Percentiles rank a stretch among this genome's conserved stretches.
phyloP scores from a whole-genome alignment of 2,329 filamentous ascomycete genomes.

The Pseudogymnoascus sp. region DNA sequence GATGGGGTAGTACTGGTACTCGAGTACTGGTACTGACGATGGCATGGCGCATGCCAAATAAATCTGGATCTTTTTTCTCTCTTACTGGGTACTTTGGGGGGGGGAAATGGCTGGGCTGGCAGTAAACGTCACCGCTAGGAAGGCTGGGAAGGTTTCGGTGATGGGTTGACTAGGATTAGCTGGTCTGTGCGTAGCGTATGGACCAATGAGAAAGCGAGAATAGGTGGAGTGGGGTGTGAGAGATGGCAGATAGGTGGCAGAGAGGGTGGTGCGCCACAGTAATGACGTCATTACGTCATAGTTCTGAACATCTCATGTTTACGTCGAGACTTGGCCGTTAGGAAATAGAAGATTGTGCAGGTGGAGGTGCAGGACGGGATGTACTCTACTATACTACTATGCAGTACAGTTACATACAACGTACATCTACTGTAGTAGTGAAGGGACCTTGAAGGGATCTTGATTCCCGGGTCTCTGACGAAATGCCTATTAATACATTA shows the following conservation, averaged over 20 bases:
- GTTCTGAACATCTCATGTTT: not conserved
- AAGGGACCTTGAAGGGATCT: not conserved
- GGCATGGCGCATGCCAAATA: not conserved
- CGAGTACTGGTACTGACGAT: not conserved
- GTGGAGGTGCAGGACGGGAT: not conserved
- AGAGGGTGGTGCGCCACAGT: not conserved
- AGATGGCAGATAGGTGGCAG: not conserved
- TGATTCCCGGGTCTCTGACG: not conserved
- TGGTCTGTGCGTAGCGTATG: not conserved
- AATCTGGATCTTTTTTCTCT: not conserved
- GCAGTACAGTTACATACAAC: not conserved
- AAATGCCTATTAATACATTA: not conserved
- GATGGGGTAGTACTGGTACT: not conserved
- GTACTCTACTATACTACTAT: not conserved
- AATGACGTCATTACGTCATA: slow-evolving; percentile 3
- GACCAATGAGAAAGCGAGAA: not conserved
- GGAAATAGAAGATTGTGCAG: not conserved
- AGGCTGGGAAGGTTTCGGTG: not conserved
- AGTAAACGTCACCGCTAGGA: not conserved
- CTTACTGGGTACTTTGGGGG: not conserved
- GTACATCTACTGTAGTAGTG: too few relatives aligned
- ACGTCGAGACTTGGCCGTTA: not conserved
- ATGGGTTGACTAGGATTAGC: not conserved
- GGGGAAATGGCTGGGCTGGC: not conserved
- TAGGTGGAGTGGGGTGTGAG: not conserved